phyloP scores from a whole-genome alignment of 768 basidiomycete genomes.

The Candolleomyces aberdarensis region DNA sequence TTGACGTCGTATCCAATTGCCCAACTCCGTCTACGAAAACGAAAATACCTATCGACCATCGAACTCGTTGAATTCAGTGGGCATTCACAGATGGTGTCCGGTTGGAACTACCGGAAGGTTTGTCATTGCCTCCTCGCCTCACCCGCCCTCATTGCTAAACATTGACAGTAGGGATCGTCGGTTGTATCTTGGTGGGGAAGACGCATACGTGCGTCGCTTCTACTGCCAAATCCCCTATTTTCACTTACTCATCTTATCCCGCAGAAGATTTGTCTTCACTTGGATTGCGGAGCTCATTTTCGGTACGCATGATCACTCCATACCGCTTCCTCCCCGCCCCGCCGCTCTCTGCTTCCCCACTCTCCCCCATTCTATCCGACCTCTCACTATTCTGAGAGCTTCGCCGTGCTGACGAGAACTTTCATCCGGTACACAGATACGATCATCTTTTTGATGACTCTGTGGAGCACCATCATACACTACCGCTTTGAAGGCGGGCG shows the following conservation, averaged over 20 bases:
- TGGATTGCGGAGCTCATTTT: constrained; percentile 36
- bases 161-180: constrained; percentile 23
- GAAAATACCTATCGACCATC: background rate
- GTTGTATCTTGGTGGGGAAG: constrained; percentile 34
- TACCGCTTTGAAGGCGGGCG: constrained; percentile 13
- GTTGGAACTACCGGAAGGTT: constrained; percentile 28
- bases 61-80: constrained; percentile 21
- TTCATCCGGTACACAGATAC: constrained; percentile 20
- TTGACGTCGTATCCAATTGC: too few relatives aligned
- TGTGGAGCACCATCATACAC: constrained; percentile 22
- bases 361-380: background rate
- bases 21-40: background rate
- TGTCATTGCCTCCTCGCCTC: background rate
- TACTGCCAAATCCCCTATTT: background rate
- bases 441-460: constrained; percentile 27
- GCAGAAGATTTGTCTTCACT: constrained; percentile 30
- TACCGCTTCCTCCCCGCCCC: too few relatives aligned
- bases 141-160: background rate
- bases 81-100: constrained; percentile 33
- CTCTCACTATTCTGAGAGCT: background rate
- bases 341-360: background rate
- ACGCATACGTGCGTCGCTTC: constrained; percentile 17
- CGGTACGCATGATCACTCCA: constrained; percentile 14
- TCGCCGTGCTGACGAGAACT: background rate
- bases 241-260: background rate